Evolutionary conservation across 2,329 filamentous ascomycete species (phyloP), one percentile per base, ranked within the genome.

Genomic region (Diaporthe nobilis): DNA sequence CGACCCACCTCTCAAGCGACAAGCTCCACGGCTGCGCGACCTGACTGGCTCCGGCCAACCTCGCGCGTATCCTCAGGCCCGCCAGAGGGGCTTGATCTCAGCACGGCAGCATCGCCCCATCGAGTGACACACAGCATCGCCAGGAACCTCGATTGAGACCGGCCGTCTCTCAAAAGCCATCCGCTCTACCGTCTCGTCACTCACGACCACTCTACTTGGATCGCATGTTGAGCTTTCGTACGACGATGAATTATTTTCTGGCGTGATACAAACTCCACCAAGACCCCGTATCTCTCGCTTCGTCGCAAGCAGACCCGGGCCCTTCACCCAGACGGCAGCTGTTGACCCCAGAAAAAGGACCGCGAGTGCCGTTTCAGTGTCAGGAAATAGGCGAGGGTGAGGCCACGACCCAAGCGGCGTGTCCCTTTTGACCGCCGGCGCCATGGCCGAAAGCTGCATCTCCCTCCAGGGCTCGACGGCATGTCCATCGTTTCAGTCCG

Each of bases 401-500:
- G 75, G 65, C n/a, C 51, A 39, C 65, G 57, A 75, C 57, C n/a
- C 63, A 39, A 67, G 37, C 39, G 53, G 68, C 73, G 47, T 72
- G 37, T 71, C 42, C 55, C 65, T 74, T 61, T 44, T 60, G 65
- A 75, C 74, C 85, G 82, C 65, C 61, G 28, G 49, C 53, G 67
- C 63, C 63, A 78, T 78, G 77, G 92, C 82, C 42, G 61, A 76
- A 67, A 60, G 28, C 6, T 78, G 77, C 44, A 88, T 94, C 79
- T 90, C 92, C 70, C 87, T 94, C 70, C 84, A 87, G 68, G 89
- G 87, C 77, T 93, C 92, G 49, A 90, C 86, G 20, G 83, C 88
- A 76, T 94, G 92, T 83, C 86, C 91, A 75, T 90, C 92, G 4
- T 94, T 93, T 84, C 87, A 86, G 82, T 83, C 85, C 58, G 89